Evolutionary conservation across 1,284 basidiomycete species (phyloP).

Genomic region (Termitomyces sp.): DNA sequence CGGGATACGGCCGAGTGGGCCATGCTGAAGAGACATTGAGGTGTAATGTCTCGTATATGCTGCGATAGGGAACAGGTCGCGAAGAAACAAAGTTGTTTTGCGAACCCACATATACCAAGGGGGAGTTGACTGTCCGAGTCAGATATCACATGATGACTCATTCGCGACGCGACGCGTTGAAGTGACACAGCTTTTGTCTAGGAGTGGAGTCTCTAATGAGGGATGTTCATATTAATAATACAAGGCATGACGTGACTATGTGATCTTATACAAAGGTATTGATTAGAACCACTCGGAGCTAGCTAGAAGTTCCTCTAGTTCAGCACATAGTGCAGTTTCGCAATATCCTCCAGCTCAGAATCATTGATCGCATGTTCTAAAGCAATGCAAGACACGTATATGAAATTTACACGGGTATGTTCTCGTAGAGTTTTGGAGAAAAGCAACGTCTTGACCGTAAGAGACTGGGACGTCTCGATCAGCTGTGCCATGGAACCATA

Average conservation of each 20-base stretch:
- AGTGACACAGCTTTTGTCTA: too few relatives aligned
- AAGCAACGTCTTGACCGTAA: background rate
- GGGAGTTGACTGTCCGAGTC: too few relatives aligned
- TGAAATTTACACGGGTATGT: background rate
- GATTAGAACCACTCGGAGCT: background rate
- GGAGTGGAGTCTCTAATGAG: too few relatives aligned
- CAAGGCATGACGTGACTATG: background rate
- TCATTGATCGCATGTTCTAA: background rate
- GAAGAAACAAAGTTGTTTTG: background rate
- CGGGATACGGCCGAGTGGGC: conserved; percentile 19
- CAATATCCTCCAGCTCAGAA: background rate
- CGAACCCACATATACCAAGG: conserved; percentile 9
- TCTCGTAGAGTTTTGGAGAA: background rate
- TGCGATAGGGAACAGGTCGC: background rate
- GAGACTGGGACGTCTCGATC: background rate
- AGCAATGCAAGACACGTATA: background rate
- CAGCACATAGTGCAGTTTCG: background rate
- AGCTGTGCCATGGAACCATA: background rate
- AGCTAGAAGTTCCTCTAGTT: background rate
- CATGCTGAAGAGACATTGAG: conserved; percentile 15
- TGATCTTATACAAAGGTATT: background rate
- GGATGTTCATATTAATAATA: too few relatives aligned
- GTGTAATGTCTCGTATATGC: background rate
- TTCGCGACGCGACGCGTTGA: background rate
- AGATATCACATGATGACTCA: background rate